phyloP scores from a whole-genome alignment of 2,329 filamentous ascomycete species.

The Ambrosiella cleistominuta region DNA sequence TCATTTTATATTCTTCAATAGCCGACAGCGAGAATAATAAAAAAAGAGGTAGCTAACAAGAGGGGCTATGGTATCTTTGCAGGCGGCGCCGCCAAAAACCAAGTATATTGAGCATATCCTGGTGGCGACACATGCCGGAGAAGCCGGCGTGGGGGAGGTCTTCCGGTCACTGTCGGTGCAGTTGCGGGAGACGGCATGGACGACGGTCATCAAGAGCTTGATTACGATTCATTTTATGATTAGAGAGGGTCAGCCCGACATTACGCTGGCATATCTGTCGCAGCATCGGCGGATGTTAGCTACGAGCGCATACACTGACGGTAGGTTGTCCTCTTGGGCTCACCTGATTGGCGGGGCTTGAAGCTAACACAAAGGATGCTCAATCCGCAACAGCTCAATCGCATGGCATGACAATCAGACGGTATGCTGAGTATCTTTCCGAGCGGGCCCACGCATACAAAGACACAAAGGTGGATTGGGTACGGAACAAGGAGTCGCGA shows the following conservation, averaged over 20 bases:
- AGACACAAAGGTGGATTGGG: conserved; percentile 78
- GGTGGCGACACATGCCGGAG: conserved; percentile 82
- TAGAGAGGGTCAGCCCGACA: conserved; percentile 77
- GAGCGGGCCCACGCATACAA: conserved; percentile 68
- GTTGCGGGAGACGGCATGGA: conserved; percentile 93
- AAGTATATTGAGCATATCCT: conserved; percentile 99
- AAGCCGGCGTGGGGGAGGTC: conserved; percentile 87
- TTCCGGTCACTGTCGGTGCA: conserved; percentile 82
- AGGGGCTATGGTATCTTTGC: background rate
- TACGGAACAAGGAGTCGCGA: conserved; percentile 62
- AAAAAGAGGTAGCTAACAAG: conserved; percentile 5
- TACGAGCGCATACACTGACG: conserved; percentile 82
- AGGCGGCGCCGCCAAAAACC: conserved; percentile 70
- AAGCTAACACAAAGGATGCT: background rate
- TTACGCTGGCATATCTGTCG: conserved; percentile 69
- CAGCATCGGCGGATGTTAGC: conserved; percentile 69
- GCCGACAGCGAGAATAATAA: background rate
- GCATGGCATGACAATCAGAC: conserved; percentile 83
- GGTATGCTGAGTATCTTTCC: conserved; percentile 75
- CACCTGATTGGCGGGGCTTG: background rate
- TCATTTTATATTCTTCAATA: background rate
- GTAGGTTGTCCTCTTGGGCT: conserved; percentile 32
- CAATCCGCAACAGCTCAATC: conserved; percentile 50
- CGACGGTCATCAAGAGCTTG: conserved; percentile 94
- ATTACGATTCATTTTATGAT: conserved; percentile 97